Evolutionary conservation across 2,329 filamentous ascomycete species (phyloP).

Genomic region (Microdochium paspali): DNA sequence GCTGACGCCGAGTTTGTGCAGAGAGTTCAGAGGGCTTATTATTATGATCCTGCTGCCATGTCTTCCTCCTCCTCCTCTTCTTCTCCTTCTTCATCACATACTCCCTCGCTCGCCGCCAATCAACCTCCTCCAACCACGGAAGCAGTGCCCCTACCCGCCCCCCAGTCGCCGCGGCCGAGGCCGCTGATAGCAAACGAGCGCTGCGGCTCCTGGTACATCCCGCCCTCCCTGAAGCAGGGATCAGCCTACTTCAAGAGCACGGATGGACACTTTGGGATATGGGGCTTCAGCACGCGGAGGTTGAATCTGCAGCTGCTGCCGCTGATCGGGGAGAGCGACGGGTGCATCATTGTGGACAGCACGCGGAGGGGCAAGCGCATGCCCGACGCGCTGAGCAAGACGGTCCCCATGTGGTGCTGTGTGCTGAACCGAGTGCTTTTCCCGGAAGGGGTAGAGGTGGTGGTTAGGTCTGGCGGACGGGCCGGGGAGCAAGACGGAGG

Average conservation of each 20-base stretch:
- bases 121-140: too few relatives aligned
- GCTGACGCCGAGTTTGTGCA: slow-evolving; percentile 68
- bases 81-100: background rate
- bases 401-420: slow-evolving; percentile 85
- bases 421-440: slow-evolving; percentile 78
- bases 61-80: background rate
- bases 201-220: slow-evolving; percentile 93
- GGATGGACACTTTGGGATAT: slow-evolving; percentile 84
- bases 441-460: slow-evolving; percentile 27
- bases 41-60: background rate
- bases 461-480: slow-evolving; percentile 1
- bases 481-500: slow-evolving; percentile 12
- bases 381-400: slow-evolving; percentile 91
- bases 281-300: slow-evolving; percentile 78
- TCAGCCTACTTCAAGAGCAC: slow-evolving; percentile 97
- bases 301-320: slow-evolving; percentile 76
- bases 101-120: too few relatives aligned
- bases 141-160: background rate
- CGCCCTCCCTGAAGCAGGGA: slow-evolving; percentile 50
- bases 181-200: slow-evolving; percentile 87
- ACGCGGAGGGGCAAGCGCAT: slow-evolving; percentile 88
- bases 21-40: slow-evolving; percentile 43
- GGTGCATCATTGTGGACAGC: slow-evolving; percentile 85
- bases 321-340: slow-evolving; percentile 55
- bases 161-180: slow-evolving; percentile 22